phyloP scores from a whole-genome alignment of 139 green algal species.

The Chlorella sp. region DNA sequence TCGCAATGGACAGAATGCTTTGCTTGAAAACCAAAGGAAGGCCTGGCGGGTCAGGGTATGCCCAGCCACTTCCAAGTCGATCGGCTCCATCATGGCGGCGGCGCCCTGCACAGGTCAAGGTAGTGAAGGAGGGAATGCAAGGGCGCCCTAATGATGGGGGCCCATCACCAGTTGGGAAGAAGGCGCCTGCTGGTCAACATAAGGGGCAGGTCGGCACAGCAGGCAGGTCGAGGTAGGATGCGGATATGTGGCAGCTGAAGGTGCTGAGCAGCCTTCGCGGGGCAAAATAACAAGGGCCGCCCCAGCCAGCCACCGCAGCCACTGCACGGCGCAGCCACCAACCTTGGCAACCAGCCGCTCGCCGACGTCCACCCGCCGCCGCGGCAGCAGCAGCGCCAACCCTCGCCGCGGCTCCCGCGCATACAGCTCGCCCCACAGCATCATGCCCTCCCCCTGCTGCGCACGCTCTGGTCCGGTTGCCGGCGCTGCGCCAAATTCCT shows the following conservation, averaged over 20 bases:
- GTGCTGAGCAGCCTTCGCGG: too few species aligned
- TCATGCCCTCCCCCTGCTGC: background rate
- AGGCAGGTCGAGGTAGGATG: too few species aligned
- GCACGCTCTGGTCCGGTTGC: background rate
- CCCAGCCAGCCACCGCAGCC: background rate
- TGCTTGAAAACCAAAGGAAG: background rate
- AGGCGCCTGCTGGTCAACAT: too few species aligned
- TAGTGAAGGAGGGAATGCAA: too few species aligned
- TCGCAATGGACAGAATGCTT: background rate
- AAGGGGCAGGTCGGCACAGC: too few species aligned
- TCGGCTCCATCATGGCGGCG: background rate
- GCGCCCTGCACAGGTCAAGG: background rate
- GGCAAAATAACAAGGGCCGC: too few species aligned
- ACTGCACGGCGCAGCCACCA: background rate
- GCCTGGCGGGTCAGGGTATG: too few species aligned
- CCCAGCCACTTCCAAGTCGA: too few species aligned
- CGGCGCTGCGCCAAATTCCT: too few species aligned
- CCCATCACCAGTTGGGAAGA: too few species aligned
- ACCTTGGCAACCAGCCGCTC: background rate
- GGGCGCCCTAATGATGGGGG: too few species aligned
- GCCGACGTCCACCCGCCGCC: background rate
- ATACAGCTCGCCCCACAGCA: conserved; percentile 27
- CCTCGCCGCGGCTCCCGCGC: background rate
- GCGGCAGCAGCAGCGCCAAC: conserved; percentile 7
- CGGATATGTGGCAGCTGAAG: too few species aligned